phyloP scores from a whole-genome alignment of 768 basidiomycete species.

The Suillus clintonianus region DNA sequence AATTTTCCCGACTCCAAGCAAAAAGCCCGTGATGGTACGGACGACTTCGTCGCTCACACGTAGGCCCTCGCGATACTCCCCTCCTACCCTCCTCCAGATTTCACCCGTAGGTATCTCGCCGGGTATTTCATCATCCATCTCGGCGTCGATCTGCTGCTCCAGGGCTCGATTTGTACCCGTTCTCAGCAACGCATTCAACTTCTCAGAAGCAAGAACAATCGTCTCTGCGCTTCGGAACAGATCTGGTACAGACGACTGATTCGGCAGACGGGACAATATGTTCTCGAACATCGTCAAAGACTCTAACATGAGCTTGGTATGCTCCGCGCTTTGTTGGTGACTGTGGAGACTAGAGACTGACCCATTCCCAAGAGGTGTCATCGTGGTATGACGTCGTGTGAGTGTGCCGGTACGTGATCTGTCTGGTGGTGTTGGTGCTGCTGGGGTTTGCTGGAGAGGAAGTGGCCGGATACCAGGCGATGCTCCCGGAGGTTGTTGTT shows the following conservation, averaged over 20 bases:
- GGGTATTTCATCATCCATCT: constrained; percentile 54
- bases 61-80: constrained; percentile 71
- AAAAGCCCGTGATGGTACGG: constrained; percentile 70
- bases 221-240: constrained; percentile 61
- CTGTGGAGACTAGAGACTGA: constrained; percentile 10
- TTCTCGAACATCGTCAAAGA: constrained; percentile 70
- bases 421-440: constrained; percentile 14
- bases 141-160: constrained; percentile 74
- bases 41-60: constrained; percentile 80
- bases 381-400: constrained; percentile 14
- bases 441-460: constrained; percentile 18
- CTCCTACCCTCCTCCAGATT: constrained; percentile 69
- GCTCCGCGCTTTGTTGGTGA: constrained; percentile 47
- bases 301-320: constrained; percentile 70
- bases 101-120: constrained; percentile 31
- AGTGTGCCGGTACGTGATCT: constrained; percentile 11
- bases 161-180: constrained; percentile 58
- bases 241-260: constrained; percentile 50
- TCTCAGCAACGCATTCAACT: constrained; percentile 63
- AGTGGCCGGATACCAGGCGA: constrained; percentile 12
- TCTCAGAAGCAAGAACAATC: constrained; percentile 66
- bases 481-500: constrained; percentile 16
- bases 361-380: constrained; percentile 20
- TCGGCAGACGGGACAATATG: constrained; percentile 58
- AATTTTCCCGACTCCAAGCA: constrained; percentile 73